Percentiles rank a stretch among this genome's conserved stretches.
Conservation (phyloP, 257 asterid species). For the Petunia axillaris region DNA sequence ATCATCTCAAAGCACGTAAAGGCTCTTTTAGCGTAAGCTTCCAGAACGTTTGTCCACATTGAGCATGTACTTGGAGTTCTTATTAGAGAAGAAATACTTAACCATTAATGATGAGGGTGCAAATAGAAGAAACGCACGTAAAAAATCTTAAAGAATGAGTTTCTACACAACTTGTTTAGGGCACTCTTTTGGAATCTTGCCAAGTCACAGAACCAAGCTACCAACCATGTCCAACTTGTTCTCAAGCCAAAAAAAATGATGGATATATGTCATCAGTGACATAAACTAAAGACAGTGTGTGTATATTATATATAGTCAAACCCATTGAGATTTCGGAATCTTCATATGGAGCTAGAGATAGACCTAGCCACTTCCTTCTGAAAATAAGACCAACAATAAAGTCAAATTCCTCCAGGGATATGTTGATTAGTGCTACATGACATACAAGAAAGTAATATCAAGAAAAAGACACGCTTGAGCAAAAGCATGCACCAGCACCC, state of each 20-base stretch:
- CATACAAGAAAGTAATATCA: conserved; percentile 45
- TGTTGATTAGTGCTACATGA: conserved; percentile 49
- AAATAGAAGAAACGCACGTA: not conserved
- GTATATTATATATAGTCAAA: not conserved
- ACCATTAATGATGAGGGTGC: not conserved
- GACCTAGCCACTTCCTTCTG: conserved; percentile 27
- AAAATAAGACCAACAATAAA: conserved; percentile 44
- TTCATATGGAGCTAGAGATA: conserved; percentile 29
- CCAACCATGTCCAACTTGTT: not conserved
- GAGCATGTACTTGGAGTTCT: no score
- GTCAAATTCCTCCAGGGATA: conserved; percentile 53
- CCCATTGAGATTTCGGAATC: conserved; percentile 11
- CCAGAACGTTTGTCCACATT: no score
- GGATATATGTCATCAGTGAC: not conserved
- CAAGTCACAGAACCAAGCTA: not conserved
- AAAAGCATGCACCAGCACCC: conserved; percentile 29
- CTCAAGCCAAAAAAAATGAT: not conserved
- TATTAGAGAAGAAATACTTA: no score
- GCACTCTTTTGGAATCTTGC: not conserved
- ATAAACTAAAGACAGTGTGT: not conserved
- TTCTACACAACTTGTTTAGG: not conserved
- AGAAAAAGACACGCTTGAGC: conserved; percentile 45
- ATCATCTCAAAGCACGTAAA: no score
- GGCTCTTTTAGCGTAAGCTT: no score
- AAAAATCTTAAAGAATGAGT: not conserved